phyloP scores from a whole-genome alignment of 2,329 filamentous ascomycete species.

The Claviceps sp. region DNA sequence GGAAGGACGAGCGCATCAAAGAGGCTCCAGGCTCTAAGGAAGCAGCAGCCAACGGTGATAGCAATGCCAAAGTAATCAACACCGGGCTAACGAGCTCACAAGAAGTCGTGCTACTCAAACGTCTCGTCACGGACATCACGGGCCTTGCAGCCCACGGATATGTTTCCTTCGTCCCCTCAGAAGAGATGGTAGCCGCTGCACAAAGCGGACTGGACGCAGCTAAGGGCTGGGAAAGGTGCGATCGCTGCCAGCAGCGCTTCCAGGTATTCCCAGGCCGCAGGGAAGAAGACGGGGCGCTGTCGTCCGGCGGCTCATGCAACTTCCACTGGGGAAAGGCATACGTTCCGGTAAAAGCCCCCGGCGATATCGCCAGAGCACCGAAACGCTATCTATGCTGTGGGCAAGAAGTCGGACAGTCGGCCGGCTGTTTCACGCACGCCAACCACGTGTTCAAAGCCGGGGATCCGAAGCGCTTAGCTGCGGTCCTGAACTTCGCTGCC shows the following conservation, averaged over 20 bases:
- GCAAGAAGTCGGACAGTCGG: conserved; percentile 54
- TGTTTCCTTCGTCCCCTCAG: conserved; percentile 52
- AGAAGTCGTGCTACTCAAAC: conserved; percentile 51
- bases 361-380: conserved; percentile 42
- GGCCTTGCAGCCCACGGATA: conserved; percentile 61
- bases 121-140: conserved; percentile 50
- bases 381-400: conserved; percentile 69
- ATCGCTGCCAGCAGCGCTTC: conserved; percentile 75
- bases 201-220: conserved; percentile 50
- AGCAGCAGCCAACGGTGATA: conserved; percentile 11
- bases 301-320: conserved; percentile 63
- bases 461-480: conserved; percentile 61
- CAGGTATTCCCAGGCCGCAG: conserved; percentile 83
- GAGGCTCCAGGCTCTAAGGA: conserved; percentile 8
- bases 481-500: conserved; percentile 63
- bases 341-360: conserved; percentile 41
- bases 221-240: conserved; percentile 75
- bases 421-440: conserved; percentile 57
- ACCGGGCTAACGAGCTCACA: conserved; percentile 57
- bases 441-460: conserved; percentile 82
- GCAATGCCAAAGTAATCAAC: conserved; percentile 38
- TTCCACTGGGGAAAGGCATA: conserved; percentile 68
- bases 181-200: conserved; percentile 52
- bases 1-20: conserved; percentile 47
- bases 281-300: conserved; percentile 59